Conservation (phyloP, 1,139 yeast genomes). For the Hyphopichia fennica region DNA sequence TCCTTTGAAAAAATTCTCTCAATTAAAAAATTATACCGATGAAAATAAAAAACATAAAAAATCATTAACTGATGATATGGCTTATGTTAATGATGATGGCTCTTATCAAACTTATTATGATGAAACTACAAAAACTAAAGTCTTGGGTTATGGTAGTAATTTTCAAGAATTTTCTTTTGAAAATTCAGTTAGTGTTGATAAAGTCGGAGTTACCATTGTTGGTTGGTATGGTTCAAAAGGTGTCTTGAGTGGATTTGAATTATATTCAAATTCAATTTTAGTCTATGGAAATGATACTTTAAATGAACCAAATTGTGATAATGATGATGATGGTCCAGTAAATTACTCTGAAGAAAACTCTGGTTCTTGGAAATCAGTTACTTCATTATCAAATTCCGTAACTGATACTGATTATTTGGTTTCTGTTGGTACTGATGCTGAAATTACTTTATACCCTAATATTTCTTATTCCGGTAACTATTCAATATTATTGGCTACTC, state of each 20-base stretch:
- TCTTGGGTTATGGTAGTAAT: constrained; percentile 46
- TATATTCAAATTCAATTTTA: constrained; percentile 61
- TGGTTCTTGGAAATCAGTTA: constrained; percentile 36
- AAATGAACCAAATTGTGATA: constrained; percentile 64
- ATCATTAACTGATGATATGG: constrained; percentile 23
- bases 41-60: constrained; percentile 19
- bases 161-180: constrained; percentile 84
- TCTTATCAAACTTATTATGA: constrained; percentile 39
- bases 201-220: constrained; percentile 64
- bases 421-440: constrained; percentile 19
- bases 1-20: constrained; percentile 50
- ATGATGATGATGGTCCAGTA: constrained; percentile 27
- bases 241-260: constrained; percentile 69
- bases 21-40: constrained; percentile 25
- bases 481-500: constrained; percentile 72
- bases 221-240: constrained; percentile 72
- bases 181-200: constrained; percentile 61
- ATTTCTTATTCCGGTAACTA: constrained; percentile 75
- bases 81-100: constrained; percentile 36
- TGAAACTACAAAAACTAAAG: constrained; percentile 42
- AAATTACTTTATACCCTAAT: constrained; percentile 66
- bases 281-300: constrained; percentile 73
- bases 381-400: constrained; percentile 17
- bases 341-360: constrained; percentile 31
- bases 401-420: constrained; percentile 30